Evolutionary conservation across 2,329 filamentous ascomycete genomes (phyloP).

Genomic region (Emergomyces africanus): DNA sequence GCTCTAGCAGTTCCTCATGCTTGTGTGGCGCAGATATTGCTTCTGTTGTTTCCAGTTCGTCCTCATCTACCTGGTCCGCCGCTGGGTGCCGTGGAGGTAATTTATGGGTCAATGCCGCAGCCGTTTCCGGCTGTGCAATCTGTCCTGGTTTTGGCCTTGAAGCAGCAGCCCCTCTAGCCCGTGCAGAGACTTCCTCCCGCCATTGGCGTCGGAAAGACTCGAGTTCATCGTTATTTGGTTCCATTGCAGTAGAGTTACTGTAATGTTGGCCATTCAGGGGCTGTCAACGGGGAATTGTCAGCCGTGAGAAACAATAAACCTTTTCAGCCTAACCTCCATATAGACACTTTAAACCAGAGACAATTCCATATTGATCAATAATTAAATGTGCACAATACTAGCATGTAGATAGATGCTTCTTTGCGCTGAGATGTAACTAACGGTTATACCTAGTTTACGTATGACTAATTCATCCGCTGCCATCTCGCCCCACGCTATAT

Average conservation of each 20-base stretch:
- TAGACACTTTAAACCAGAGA: background rate
- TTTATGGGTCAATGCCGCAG: constrained; percentile 17
- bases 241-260: background rate
- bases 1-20: constrained; percentile 22
- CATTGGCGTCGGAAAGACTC: constrained; percentile 78
- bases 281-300: background rate
- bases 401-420: background rate
- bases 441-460: background rate
- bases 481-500: background rate
- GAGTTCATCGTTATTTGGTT: constrained; percentile 42
- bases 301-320: background rate
- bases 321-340: background rate
- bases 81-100: constrained; percentile 27
- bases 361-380: background rate
- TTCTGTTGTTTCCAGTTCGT: constrained; percentile 19
- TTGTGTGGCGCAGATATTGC: constrained; percentile 12
- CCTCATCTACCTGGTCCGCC: constrained; percentile 26
- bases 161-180: constrained; percentile 10
- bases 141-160: constrained; percentile 1
- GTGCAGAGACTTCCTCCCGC: constrained; percentile 61
- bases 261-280: background rate
- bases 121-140: constrained; percentile 5
- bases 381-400: background rate
- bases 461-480: background rate
- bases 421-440: background rate